Percentiles rank a stretch among this genome's conserved stretches.
phyloP scores from a whole-genome alignment of 495 filamentous ascomycete genomes.

The Tuber melanosporum region DNA sequence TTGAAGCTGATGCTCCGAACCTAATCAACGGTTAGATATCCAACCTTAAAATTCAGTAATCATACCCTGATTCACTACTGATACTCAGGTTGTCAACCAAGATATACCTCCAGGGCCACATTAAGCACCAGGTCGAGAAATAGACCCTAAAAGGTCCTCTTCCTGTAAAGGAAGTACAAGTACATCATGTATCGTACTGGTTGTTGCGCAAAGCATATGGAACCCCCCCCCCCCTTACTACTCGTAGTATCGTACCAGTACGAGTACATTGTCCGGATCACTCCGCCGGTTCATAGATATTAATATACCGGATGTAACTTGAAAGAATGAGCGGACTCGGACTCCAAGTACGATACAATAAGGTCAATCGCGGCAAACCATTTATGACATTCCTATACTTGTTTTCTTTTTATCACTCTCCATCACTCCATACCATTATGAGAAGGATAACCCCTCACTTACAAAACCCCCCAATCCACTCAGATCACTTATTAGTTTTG shows the following conservation, averaged over 20 bases:
- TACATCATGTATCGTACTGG: neutral
- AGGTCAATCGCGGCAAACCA: neutral
- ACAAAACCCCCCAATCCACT: neutral
- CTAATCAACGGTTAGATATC: neutral
- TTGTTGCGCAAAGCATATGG: neutral
- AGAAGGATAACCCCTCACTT: neutral
- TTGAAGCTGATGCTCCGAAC: too few relatives aligned
- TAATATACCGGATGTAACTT: neutral
- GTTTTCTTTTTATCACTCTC: neutral
- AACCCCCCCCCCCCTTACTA: neutral
- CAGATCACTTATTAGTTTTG: neutral
- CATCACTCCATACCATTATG: neutral
- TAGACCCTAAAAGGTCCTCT: neutral
- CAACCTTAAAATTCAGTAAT: neutral
- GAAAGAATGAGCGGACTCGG: neutral
- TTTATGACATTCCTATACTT: neutral
- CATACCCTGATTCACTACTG: neutral
- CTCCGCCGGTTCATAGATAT: neutral
- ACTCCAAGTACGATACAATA: neutral
- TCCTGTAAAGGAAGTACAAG: neutral
- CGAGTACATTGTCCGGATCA: neutral
- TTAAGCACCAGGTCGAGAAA: neutral
- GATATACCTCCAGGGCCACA: too few relatives aligned
- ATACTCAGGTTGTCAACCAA: too few relatives aligned
- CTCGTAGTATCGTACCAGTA: too few relatives aligned